Evolutionary conservation across 306 rosid genomes (phyloP).

Genomic region (Spatholobus suberectus): DNA sequence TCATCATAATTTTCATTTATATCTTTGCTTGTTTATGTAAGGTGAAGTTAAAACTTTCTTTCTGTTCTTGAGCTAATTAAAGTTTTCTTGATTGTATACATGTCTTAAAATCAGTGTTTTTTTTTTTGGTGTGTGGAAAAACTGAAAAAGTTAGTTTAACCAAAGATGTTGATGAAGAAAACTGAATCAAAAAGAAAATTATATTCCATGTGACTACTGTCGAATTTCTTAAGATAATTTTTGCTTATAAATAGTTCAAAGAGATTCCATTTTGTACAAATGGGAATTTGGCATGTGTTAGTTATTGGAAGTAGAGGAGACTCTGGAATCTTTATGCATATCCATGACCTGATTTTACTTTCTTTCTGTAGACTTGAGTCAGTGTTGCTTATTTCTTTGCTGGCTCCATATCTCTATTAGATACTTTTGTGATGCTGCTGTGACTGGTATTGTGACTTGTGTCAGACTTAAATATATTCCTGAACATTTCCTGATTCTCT

Average conservation of each 20-base stretch:
- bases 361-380: neutral
- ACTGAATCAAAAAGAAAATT: neutral
- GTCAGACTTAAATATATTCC: neutral
- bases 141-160: neutral
- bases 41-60: conserved; percentile 2
- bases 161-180: neutral
- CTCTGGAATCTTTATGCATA: neutral
- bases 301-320: neutral
- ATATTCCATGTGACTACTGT: neutral
- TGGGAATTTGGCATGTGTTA: neutral
- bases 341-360: conserved; percentile 3
- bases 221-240: neutral
- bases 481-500: neutral
- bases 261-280: neutral
- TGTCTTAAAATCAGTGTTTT: neutral
- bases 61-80: conserved; percentile 1
- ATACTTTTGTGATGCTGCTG: too few species aligned
- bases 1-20: conserved; percentile 8
- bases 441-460: neutral
- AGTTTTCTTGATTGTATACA: neutral
- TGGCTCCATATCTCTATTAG: too few species aligned
- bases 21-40: conserved; percentile 28
- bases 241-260: neutral
- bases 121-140: neutral
- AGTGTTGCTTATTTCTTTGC: conserved; percentile 3